These are phyloP conservation scores for Piper longum DNA, from an alignment of 164 flowering plant genomes.

Conservation along the genomic window DNA sequence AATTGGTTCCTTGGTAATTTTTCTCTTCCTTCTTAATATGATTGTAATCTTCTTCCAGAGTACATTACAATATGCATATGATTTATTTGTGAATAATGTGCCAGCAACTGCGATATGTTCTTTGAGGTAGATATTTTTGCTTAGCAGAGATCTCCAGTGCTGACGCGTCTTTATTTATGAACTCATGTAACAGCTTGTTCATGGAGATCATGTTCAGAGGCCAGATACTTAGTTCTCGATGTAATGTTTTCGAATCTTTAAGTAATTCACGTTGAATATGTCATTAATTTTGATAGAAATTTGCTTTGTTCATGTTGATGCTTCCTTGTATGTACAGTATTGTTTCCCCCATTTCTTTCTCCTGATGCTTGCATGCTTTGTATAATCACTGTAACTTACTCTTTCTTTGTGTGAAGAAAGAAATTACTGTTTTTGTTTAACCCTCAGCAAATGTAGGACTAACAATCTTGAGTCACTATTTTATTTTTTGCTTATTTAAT, in stretches of 20 bases:
- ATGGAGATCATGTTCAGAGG: not conserved
- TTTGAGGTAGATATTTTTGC: no score
- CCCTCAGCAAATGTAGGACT: no score
- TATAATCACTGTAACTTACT: not conserved
- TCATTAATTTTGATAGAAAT: not conserved
- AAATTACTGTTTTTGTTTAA: not conserved
- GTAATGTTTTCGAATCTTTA: not conserved
- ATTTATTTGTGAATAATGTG: not conserved
- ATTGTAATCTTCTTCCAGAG: not conserved
- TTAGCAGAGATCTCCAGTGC: not conserved
- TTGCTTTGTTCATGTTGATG: not conserved
- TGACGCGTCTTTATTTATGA: not conserved
- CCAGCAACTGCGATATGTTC: no score
- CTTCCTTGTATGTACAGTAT: not conserved
- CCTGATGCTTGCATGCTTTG: not conserved
- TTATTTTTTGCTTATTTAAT: no score
- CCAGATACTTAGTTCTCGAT: not conserved
- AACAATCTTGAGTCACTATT: no score
- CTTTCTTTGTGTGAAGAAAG: no score
- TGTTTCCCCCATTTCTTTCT: not conserved
- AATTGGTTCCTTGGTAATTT: conserved; percentile 74
- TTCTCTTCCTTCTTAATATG: not conserved
- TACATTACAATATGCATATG: no score
- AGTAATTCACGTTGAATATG: not conserved
- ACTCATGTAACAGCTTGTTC: not conserved